These are phyloP conservation scores for Citrus hindsii DNA, from an alignment of 345 rosid genomes.

Conservation along the genomic window DNA sequence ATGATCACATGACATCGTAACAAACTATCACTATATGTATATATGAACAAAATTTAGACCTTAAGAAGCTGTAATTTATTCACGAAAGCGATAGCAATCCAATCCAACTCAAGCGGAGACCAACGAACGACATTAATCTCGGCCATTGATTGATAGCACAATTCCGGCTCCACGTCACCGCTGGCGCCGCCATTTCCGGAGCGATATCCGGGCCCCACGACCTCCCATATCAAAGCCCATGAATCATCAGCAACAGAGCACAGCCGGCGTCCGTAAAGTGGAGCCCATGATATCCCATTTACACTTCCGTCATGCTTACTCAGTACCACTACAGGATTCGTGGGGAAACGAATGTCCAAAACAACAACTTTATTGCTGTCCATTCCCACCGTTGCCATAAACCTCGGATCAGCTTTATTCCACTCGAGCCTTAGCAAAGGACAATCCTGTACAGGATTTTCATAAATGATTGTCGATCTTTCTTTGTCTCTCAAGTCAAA, in stretches of 20 bases:
- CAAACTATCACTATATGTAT: too few species aligned
- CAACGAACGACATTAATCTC: conserved; percentile 52
- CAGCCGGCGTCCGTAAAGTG: conserved; percentile 30
- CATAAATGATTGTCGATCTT: conserved; percentile 56
- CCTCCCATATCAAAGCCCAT: conserved; percentile 50
- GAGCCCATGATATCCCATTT: conserved; percentile 52
- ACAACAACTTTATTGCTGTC: conserved; percentile 48
- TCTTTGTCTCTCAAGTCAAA: conserved; percentile 59
- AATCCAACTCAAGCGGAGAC: conserved; percentile 47
- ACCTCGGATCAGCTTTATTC: conserved; percentile 56
- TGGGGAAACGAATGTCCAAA: conserved; percentile 56
- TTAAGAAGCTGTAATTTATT: conserved; percentile 45
- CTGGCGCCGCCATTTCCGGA: background rate
- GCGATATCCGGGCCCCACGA: conserved; percentile 1
- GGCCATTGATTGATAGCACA: conserved; percentile 40
- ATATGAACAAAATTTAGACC: conserved; percentile 14
- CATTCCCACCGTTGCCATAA: conserved; percentile 45
- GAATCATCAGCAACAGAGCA: conserved; percentile 59
- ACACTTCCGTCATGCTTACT: conserved; percentile 42
- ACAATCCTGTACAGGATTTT: conserved; percentile 29
- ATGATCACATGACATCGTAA: background rate
- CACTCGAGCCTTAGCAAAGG: conserved; percentile 54
- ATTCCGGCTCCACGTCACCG: conserved; percentile 35
- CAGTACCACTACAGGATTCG: conserved; percentile 41
- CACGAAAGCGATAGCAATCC: conserved; percentile 35